Base-by-base conservation (phyloP, 108 stramenopile genomes). In the Mayamaea pseudoterrestris region DNA sequence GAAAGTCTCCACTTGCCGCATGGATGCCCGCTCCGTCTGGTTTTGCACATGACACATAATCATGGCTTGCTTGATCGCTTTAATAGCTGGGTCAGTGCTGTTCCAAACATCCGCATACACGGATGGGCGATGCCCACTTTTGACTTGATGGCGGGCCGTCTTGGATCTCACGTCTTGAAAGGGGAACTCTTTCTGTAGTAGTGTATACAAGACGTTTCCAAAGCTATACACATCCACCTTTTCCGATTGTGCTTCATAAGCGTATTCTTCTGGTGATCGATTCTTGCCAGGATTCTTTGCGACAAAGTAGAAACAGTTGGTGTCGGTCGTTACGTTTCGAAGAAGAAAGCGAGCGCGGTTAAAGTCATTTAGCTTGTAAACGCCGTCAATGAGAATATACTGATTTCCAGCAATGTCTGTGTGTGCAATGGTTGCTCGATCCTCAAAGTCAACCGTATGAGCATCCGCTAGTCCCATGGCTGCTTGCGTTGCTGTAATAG, bases 201-300 rank as follows among this genome's bases (percentile, higher is more conserved):
- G 16, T 4, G 25, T 44, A 44, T 21, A 44, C n/a, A 44, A 21
- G 9, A 21, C 23, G 14, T 41, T 44, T 44, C 44, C 44, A 16
- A 44, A 26, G 20, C 23, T n/a, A 44, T 44, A 44, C 16, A 44
- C 18, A 21, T 44, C 44, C 4, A 68, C 30, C 58, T 54, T 73
- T 62, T 74, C 73, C 14, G 51, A 54, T 54, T 74, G 58, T 20
- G 25, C 53, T 40, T 74, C 48, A 27, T 74, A 74, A 18, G 20
- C 30, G 49, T 77, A 84, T 44, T 84, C 83, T 56, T 84, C 83
- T 5, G 83, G 83, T 37, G 76, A 55, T 53, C 80, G 74, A 28
- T 48, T 48, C 50, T 62, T 61, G 12, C 75, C 85, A 32, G 74
- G 69, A 47, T 76, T 74, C 29, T 48, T 65, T 6, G 67, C 67